Percentiles rank a stretch among this genome's conserved stretches.
phyloP scores from a whole-genome alignment of 345 rosid species.

The Balakata baccata region DNA sequence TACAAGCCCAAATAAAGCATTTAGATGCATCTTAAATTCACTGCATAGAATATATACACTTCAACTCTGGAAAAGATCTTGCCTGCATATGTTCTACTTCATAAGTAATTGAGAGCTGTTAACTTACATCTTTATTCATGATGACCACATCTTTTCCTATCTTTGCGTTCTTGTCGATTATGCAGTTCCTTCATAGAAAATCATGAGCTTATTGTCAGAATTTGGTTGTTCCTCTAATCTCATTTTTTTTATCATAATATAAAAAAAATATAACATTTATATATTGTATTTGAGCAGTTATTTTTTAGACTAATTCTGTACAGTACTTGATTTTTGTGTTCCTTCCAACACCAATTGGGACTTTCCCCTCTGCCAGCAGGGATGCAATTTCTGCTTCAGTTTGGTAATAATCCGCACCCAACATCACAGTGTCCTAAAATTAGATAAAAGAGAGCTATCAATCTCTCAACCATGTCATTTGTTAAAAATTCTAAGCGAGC shows the following conservation, averaged over 20 bases:
- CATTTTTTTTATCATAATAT: neutral
- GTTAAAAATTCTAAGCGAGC: neutral
- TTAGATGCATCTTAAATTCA: neutral
- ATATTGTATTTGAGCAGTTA: neutral
- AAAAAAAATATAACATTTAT: neutral
- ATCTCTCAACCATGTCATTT: neutral
- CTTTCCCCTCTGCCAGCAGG: slow-evolving; percentile 75
- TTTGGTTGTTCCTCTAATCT: neutral
- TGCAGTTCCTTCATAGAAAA: slow-evolving; percentile 63
- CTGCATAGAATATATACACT: neutral
- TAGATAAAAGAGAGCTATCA: slow-evolving; percentile 5
- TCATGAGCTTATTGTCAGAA: slow-evolving; percentile 13
- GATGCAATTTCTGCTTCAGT: slow-evolving; percentile 92
- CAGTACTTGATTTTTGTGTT: slow-evolving; percentile 71
- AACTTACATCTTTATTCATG: slow-evolving; percentile 66
- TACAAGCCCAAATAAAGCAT: slow-evolving; percentile 15
- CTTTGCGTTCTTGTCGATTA: slow-evolving; percentile 89
- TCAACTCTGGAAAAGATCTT: neutral
- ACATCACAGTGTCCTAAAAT: slow-evolving; percentile 75
- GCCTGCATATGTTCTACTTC: neutral
- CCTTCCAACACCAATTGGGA: slow-evolving; percentile 80
- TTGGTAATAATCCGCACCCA: slow-evolving; percentile 90
- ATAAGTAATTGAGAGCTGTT: neutral
- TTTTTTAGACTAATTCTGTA: neutral
- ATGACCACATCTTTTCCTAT: slow-evolving; percentile 83